phyloP scores from a whole-genome alignment of 2,329 filamentous ascomycete species.

The Epichloe gansuensis region DNA sequence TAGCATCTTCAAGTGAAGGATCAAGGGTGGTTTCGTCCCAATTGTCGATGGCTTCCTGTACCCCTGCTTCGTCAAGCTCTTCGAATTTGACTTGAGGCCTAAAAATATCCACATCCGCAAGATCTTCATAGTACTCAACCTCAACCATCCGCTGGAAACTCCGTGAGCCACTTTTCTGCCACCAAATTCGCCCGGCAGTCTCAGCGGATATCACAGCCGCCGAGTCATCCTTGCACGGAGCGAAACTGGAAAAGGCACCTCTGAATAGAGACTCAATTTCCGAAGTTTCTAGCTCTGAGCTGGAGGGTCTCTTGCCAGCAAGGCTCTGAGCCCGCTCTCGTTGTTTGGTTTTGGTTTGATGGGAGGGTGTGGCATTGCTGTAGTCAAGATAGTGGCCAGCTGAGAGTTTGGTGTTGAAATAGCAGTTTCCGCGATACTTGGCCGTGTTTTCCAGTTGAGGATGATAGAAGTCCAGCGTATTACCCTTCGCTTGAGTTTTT shows the following conservation, averaged over 20 bases:
- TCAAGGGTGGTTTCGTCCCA: slow-evolving; percentile 47
- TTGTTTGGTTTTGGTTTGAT: slow-evolving; percentile 47
- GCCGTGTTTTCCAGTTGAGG: slow-evolving; percentile 43
- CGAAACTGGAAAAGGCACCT: slow-evolving; percentile 68
- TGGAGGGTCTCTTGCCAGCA: slow-evolving; percentile 44
- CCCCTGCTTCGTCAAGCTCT: slow-evolving; percentile 37
- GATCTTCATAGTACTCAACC: slow-evolving; percentile 30
- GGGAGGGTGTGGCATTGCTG: slow-evolving; percentile 46
- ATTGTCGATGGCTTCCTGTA: slow-evolving; percentile 42
- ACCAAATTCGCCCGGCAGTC: slow-evolving; percentile 59
- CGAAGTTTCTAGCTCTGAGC: slow-evolving; percentile 43
- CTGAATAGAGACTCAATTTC: slow-evolving; percentile 66
- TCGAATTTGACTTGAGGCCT: slow-evolving; percentile 18
- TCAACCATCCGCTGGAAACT: slow-evolving; percentile 54
- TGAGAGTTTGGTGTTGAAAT: slow-evolving; percentile 52
- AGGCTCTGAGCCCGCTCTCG: slow-evolving; percentile 59
- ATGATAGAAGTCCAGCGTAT: slow-evolving; percentile 38
- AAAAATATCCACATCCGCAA: slow-evolving; percentile 24
- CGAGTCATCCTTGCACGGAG: slow-evolving; percentile 61
- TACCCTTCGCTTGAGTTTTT: slow-evolving; percentile 55
- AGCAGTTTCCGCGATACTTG: slow-evolving; percentile 42
- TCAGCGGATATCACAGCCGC: slow-evolving; percentile 56
- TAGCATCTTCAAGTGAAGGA: slow-evolving; percentile 40
- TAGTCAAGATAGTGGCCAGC: slow-evolving; percentile 60
- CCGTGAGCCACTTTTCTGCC: slow-evolving; percentile 56